A percentile compares a stretch with the other conserved stretches of the same genome.
These are phyloP conservation scores for Exophiala lecanii-corni DNA, from an alignment of 2,329 filamentous ascomycete genomes.

Conservation along the genomic window DNA sequence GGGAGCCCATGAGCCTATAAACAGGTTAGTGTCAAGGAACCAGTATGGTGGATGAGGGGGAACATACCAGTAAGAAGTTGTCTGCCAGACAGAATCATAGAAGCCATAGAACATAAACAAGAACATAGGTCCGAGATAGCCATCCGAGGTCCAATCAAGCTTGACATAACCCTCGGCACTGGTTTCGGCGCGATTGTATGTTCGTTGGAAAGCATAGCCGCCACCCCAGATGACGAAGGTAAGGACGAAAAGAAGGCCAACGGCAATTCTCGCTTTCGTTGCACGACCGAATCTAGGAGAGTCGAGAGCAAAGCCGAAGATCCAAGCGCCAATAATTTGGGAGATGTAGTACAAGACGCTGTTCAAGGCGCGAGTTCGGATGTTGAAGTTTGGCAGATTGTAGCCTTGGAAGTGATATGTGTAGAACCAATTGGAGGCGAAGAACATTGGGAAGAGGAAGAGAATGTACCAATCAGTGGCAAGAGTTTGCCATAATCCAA, in stretches of 20 bases:
- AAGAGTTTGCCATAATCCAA: slow-evolving; percentile 71
- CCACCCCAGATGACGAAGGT: slow-evolving; percentile 80
- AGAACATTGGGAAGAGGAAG: slow-evolving; percentile 75
- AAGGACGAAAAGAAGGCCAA: slow-evolving; percentile 58
- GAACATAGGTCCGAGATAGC: slow-evolving; percentile 76
- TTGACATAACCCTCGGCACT: slow-evolving; percentile 27
- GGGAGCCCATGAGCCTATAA: slow-evolving; percentile 71
- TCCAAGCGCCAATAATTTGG: slow-evolving; percentile 70
- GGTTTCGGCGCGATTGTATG: slow-evolving; percentile 47
- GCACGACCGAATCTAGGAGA: slow-evolving; percentile 55
- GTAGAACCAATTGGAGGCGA: slow-evolving; percentile 75
- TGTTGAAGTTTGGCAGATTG: slow-evolving; percentile 67
- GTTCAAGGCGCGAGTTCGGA: slow-evolving; percentile 71
- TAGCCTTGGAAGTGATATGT: slow-evolving; percentile 73
- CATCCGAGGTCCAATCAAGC: slow-evolving; percentile 62
- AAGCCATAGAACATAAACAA: slow-evolving; percentile 88
- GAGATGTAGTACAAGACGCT: slow-evolving; percentile 72
- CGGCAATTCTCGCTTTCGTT: slow-evolving; percentile 61
- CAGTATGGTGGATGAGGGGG: slow-evolving; percentile 6
- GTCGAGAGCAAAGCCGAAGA: slow-evolving; percentile 71
- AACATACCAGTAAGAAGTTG: slow-evolving; percentile 79
- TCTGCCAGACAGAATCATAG: slow-evolving; percentile 88
- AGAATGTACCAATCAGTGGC: slow-evolving; percentile 67
- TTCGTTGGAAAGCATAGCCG: slow-evolving; percentile 70
- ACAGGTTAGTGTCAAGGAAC: too few species aligned